These are phyloP conservation scores for Cryptococcus sp. DNA, from an alignment of 1,284 basidiomycete genomes.

Conservation along the genomic window DNA sequence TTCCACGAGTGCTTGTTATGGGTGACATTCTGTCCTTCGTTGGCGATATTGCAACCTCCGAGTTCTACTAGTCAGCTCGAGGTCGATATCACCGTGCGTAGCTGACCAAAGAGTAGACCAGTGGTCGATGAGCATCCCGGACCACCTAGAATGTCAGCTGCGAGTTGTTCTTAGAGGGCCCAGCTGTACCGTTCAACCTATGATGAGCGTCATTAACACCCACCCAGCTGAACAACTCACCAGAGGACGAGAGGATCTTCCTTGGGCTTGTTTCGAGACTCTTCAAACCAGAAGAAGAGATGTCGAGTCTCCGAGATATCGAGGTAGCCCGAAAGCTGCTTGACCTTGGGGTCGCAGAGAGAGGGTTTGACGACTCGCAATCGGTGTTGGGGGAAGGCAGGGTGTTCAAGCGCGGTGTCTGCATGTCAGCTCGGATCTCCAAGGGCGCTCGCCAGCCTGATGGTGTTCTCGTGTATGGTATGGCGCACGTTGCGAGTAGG, in stretches of 20 bases:
- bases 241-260: constrained; percentile 78
- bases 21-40: constrained; percentile 61
- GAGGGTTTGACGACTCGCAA: constrained; percentile 64
- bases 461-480: no score
- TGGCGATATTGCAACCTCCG: constrained; percentile 69
- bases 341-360: constrained; percentile 73
- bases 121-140: constrained; percentile 55
- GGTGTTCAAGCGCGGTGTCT: constrained; percentile 55
- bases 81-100: background rate
- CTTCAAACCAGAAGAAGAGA: constrained; percentile 48
- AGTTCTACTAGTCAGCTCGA: constrained; percentile 51
- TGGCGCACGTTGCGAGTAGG: no score
- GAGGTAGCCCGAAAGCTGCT: constrained; percentile 84
- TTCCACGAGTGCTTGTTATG: constrained; percentile 76
- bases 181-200: constrained; percentile 57
- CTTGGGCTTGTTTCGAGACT: constrained; percentile 64
- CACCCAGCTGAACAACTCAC: constrained; percentile 38
- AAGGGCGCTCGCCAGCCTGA: no score
- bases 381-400: constrained; percentile 62
- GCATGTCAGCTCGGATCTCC: background rate
- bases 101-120: constrained; percentile 57
- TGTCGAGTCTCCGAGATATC: constrained; percentile 75
- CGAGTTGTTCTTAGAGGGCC: background rate
- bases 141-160: constrained; percentile 20
- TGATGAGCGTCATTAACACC: background rate